Base-by-base conservation (phyloP, 164 flowering plant species). In the Echeveria elegans region DNA sequence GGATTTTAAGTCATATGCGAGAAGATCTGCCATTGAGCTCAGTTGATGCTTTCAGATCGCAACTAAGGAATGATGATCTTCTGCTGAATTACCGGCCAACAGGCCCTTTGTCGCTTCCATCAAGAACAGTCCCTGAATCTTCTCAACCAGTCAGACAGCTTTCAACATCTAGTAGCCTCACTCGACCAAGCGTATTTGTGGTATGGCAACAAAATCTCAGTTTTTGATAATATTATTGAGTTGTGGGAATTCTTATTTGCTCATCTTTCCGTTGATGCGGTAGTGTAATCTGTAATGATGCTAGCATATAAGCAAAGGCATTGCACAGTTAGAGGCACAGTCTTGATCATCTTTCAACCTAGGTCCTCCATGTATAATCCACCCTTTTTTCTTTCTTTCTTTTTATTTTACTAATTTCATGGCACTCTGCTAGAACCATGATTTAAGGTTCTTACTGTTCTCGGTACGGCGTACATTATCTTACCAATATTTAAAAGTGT, bases 31-130 rank as follows among this genome's bases (percentile, higher is more conserved):
- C 72, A 18, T 28, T 36, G 37, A 75, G 78, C 65, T 45, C 64
- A 61, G 63, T 37, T 40, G 72, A 69, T 64, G 70, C 45, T 37
- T 67, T 73, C n/a, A 77, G 78, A 71, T 32, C 30, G 8, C 63
- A 32, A 19, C 31, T 67, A 43, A 30, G 63, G 12, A 65, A 72
- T 32, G 68, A n/a, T 63, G 68, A 40, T 59, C 52, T 47, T 47
- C 37, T 43, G 41, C 45, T 59, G 41, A 23, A 68, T 50, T 70
- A 73, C 63, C 71, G 76, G 64, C 58, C 63, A 19, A 59, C 47
- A 26, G 60, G 59, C 32, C 30, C 73, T 18, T 2, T 60, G 14
- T 62, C 75, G 23, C n/a, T 71, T 58, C 63, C 67, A 40, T 63
- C 61, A 70, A 43, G 47, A 43, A 64, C 56, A 32, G 60, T 40